Base-by-base conservation (phyloP, 768 basidiomycete genomes). In the Tricholoma furcatifolium region DNA sequence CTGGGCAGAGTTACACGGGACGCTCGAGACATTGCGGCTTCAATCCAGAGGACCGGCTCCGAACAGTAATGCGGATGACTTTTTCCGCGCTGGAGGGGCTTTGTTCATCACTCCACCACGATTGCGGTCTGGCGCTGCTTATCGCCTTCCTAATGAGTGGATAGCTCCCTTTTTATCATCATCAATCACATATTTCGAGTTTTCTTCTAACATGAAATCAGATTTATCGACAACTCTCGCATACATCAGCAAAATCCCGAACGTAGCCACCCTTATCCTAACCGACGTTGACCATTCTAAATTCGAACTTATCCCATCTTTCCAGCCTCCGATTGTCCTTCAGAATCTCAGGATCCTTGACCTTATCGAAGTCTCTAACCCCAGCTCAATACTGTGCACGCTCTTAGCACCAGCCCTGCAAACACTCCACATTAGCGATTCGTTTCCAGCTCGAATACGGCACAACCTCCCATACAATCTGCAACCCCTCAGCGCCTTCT, bases 81-180 rank as follows among this genome's bases (percentile, higher is more conserved):
- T 66, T 47, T 55, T 58, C 23, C 58, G 51, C 11, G 18, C 35
- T 17, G 21, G 34, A 40, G 34, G 27, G n/a, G 17, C 9, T n/a
- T 4, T n/a, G 2, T 36, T 49, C 9, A 34, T 15, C 18, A 43
- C 21, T 20, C 60, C 32, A 15, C 52, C 57, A 23, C 56, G 56
- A 14, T 53, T 70, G 1, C 65, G 60, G 14, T 62, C 59, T 27
- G 62, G 69, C 43, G 55, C 59, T 8, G 55, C 58, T 0, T 21
- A 36, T 2, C 34, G 40, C 14, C 45, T 66, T 2, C 38, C 58
- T 12, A 54, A 59, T 27, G 21, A 46, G 20, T 67, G 62, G 64
- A 44, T 62, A 18, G 30, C 47, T 11, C 51, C 53, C 2, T 62
- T 70, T n/a, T 62, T 72, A 27, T 57, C 58, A 4, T 61, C 67